Percentiles rank a stretch among this genome's conserved stretches.
These are phyloP conservation scores for Mytilinidion resinicola DNA, from an alignment of 495 filamentous ascomycete genomes.

Conservation along the genomic window DNA sequence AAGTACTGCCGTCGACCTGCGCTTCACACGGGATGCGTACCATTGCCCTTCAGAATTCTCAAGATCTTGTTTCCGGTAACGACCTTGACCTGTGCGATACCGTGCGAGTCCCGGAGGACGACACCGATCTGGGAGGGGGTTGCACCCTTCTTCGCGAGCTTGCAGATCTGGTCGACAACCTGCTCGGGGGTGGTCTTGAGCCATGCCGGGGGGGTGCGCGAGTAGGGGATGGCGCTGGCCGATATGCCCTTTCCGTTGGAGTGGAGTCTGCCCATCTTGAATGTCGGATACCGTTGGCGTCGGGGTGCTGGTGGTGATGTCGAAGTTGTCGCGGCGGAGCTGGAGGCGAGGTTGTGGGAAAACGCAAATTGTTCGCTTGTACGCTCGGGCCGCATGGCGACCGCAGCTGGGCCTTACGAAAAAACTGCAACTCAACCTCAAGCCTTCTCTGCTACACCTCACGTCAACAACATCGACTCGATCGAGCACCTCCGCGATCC, in stretches of 20 bases:
- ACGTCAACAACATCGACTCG: not conserved
- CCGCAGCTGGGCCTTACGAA: not conserved
- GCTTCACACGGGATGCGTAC: conserved; percentile 51
- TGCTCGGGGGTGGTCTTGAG: conserved; percentile 83
- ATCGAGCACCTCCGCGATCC: no score
- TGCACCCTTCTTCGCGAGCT: conserved; percentile 93
- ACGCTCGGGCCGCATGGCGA: conserved; percentile 1
- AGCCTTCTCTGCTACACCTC: not conserved
- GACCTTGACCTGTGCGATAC: conserved; percentile 91
- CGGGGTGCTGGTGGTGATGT: conserved; percentile 2
- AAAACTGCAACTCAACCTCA: not conserved
- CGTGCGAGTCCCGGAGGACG: conserved; percentile 92
- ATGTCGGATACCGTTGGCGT: conserved; percentile 6
- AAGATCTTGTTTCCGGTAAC: conserved; percentile 70
- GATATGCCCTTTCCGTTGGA: conserved; percentile 99
- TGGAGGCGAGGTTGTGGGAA: conserved; percentile 3
- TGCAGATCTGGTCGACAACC: conserved; percentile 98
- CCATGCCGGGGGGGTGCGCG: conserved; percentile 84
- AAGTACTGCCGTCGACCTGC: conserved; percentile 23
- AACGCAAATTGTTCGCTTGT: conserved; percentile 1
- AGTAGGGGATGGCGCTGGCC: conserved; percentile 91
- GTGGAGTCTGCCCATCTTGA: conserved; percentile 96
- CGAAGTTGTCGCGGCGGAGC: not conserved
- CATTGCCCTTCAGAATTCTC: conserved; percentile 39
- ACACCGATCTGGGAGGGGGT: conserved; percentile 99